phyloP scores from a whole-genome alignment of 2,329 filamentous ascomycete species.

The Arthroderma sp. region DNA sequence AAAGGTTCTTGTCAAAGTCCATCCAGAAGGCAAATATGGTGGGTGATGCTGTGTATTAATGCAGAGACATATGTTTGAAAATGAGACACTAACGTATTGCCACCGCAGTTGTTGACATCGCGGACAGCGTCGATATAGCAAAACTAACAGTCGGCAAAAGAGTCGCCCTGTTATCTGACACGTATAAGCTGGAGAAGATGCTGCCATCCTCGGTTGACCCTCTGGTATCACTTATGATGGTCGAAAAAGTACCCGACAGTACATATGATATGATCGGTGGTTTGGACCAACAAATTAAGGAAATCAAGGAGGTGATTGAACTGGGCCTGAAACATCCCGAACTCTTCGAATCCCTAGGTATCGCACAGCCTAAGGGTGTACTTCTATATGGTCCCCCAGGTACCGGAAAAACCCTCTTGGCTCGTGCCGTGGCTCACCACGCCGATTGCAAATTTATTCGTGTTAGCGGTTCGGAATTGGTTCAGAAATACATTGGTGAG shows the following conservation, averaged over 20 bases:
- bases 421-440: constrained; percentile 91
- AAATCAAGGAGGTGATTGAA: constrained; percentile 99
- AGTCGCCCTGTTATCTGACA: constrained; percentile 89
- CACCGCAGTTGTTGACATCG: constrained; percentile 73
- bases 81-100: neutral
- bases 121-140: constrained; percentile 82
- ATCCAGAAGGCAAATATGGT: constrained; percentile 99
- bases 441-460: constrained; percentile 99
- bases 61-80: neutral
- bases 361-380: constrained; percentile 95
- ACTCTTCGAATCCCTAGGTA: constrained; percentile 96
- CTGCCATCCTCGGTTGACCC: constrained; percentile 96
- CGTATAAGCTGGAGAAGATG: constrained; percentile 98
- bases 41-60: constrained; percentile 20
- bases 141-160: constrained; percentile 97
- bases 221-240: constrained; percentile 99
- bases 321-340: constrained; percentile 96
- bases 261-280: constrained; percentile 99
- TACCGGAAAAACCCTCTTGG: constrained; percentile 91
- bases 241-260: constrained; percentile 98
- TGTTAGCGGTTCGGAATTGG: constrained; percentile 87
- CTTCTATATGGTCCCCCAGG: constrained; percentile 91
- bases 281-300: constrained; percentile 97
- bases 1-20: constrained; percentile 97
- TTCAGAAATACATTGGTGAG: constrained; percentile 99